These are phyloP conservation scores for Candida saitoana DNA, from an alignment of 805 yeast genomes.

Conservation along the genomic window DNA sequence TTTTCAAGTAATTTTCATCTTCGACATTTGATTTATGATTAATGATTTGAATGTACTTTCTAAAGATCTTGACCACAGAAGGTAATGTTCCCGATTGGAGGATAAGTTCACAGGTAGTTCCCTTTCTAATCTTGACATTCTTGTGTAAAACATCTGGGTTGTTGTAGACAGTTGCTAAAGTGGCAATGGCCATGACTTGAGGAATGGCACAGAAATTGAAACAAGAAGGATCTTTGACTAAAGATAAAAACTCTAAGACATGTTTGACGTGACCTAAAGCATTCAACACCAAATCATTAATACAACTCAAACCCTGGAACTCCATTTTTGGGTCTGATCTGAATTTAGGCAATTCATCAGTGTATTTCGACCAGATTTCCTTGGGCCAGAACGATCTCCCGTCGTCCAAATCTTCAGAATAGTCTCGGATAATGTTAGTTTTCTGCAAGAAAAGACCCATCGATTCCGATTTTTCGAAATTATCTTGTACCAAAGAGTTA, in stretches of 20 bases:
- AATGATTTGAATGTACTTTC: constrained; percentile 66
- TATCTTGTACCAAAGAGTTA: constrained; percentile 41
- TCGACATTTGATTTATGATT: constrained; percentile 73
- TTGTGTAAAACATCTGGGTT: constrained; percentile 67
- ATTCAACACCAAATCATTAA: constrained; percentile 75
- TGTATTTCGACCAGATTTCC: constrained; percentile 85
- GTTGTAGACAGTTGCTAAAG: constrained; percentile 78
- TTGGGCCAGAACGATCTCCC: constrained; percentile 95
- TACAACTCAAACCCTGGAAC: constrained; percentile 66
- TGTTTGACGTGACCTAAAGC: constrained; percentile 76
- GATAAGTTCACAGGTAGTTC: constrained; percentile 75
- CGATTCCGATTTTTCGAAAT: constrained; percentile 61
- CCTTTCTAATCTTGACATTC: constrained; percentile 86
- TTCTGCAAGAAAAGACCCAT: constrained; percentile 97
- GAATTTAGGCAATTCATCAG: constrained; percentile 61
- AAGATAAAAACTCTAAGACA: constrained; percentile 68
- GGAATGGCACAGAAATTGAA: constrained; percentile 96
- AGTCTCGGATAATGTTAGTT: constrained; percentile 94
- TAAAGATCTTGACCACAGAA: constrained; percentile 74
- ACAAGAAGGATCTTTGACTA: constrained; percentile 73
- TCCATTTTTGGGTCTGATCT: constrained; percentile 38
- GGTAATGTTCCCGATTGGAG: constrained; percentile 68
- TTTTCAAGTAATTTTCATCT: constrained; percentile 81
- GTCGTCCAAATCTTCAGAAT: constrained; percentile 84
- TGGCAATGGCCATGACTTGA: constrained; percentile 98